Conservation (phyloP, 441 rosid genomes). For the Erysimum pusillum region DNA sequence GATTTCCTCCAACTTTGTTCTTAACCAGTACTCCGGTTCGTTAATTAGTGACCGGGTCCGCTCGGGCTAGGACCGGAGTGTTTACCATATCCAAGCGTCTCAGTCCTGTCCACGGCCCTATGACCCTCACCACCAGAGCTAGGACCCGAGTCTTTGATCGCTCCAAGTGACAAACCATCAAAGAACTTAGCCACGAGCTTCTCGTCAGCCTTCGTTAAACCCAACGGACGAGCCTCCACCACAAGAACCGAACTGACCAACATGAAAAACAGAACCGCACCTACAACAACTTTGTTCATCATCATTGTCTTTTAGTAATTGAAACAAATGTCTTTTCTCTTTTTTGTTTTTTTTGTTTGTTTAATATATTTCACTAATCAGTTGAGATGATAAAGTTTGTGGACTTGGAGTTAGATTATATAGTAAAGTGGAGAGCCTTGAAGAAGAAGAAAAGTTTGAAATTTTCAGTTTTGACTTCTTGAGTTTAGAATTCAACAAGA, state of each 20-base stretch:
- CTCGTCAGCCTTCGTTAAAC: constrained; percentile 43
- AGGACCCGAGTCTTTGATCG: constrained; percentile 67
- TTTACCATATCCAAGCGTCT: constrained; percentile 44
- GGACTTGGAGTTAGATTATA: constrained; percentile 40
- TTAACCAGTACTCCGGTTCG: neutral
- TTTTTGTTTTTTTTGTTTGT: neutral
- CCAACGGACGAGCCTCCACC: constrained; percentile 64
- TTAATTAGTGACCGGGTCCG: constrained; percentile 54
- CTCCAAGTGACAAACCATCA: constrained; percentile 63
- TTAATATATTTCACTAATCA: too few species aligned
- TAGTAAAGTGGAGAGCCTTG: constrained; percentile 35
- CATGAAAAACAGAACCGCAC: constrained; percentile 45
- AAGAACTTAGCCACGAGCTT: constrained; percentile 51
- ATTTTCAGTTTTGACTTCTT: neutral
- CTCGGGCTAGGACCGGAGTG: constrained; percentile 64
- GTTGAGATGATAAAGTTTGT: neutral
- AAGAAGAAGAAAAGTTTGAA: constrained; percentile 36
- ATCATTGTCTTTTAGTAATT: constrained; percentile 27
- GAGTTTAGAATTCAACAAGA: constrained; percentile 43
- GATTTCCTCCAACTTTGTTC: neutral
- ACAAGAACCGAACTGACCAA: constrained; percentile 41
- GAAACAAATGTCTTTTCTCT: neutral
- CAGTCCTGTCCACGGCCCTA: constrained; percentile 38
- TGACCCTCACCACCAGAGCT: constrained; percentile 76
- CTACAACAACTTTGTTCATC: constrained; percentile 44